Conservation (phyloP, 257 asterid species). For the Galeopsis tetrahit region DNA sequence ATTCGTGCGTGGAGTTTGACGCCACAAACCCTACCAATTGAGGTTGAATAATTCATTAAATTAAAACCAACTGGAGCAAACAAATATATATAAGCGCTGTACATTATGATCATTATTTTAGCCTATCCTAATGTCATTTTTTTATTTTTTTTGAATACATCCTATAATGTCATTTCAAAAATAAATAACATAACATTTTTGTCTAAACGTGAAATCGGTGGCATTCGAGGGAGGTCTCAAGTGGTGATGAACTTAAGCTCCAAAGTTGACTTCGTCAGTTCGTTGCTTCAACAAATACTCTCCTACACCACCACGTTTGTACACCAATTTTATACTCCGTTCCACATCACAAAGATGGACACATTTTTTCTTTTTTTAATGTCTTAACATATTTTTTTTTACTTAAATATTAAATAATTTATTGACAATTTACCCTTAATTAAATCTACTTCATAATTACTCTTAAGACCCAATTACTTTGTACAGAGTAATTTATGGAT, state of each 20-base stretch:
- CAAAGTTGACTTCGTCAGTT: constrained; percentile 70
- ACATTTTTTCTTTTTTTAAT: no score
- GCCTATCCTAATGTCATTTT: not conserved
- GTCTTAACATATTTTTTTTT: no score
- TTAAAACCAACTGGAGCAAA: constrained; percentile 5
- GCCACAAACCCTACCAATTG: constrained; percentile 33
- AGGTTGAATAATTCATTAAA: constrained; percentile 15
- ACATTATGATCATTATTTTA: not conserved
- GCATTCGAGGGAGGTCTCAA: constrained; percentile 62
- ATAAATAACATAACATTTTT: constrained; percentile 14
- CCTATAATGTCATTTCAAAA: not conserved
- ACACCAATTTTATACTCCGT: no score
- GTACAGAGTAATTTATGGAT: no score
- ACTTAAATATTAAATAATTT: no score
- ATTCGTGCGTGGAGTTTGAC: constrained; percentile 49
- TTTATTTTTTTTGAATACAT: no score
- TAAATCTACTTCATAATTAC: no score
- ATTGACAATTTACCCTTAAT: no score
- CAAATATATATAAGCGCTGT: not conserved
- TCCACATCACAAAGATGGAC: no score
- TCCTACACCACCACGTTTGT: constrained; percentile 4
- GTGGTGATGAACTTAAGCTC: constrained; percentile 58
- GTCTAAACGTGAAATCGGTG: constrained; percentile 49
- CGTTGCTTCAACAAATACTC: not conserved
- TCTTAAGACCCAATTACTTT: no score